Percentiles rank a stretch among this genome's conserved stretches.
Conservation (phyloP, 345 rosid species). For the Arabidopsis thaliana region DNA sequence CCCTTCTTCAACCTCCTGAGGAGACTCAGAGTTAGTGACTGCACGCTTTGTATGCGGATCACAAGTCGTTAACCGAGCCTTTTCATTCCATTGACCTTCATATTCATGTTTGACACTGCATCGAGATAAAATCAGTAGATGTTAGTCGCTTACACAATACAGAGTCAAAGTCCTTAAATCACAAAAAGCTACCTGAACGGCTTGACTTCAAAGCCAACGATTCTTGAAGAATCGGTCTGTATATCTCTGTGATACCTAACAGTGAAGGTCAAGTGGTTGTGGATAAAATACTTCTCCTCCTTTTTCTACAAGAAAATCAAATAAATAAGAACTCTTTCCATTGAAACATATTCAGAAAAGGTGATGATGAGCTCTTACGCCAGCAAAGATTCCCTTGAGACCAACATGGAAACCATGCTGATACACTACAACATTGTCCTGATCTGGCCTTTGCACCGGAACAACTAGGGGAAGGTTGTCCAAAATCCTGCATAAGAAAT, state of each 20-base stretch:
- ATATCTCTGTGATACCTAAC: slow-evolving; percentile 78
- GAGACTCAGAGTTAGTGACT: slow-evolving; percentile 80
- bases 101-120: slow-evolving; percentile 77
- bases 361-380: slow-evolving; percentile 47
- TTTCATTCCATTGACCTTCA: slow-evolving; percentile 77
- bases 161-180: background rate
- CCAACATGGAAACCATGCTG: slow-evolving; percentile 68
- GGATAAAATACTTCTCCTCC: slow-evolving; percentile 80
- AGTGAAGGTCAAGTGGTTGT: slow-evolving; percentile 80
- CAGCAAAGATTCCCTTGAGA: slow-evolving; percentile 60
- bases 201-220: slow-evolving; percentile 92
- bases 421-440: slow-evolving; percentile 53
- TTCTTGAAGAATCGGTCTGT: slow-evolving; percentile 65
- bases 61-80: slow-evolving; percentile 71
- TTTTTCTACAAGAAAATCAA: slow-evolving; percentile 58
- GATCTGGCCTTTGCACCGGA: slow-evolving; percentile 55
- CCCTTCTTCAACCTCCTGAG: slow-evolving; percentile 83
- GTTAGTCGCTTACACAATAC: slow-evolving; percentile 11
- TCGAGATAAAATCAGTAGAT: slow-evolving; percentile 33
- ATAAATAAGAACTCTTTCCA: slow-evolving; percentile 3
- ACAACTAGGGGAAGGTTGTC: slow-evolving; percentile 68
- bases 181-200: slow-evolving; percentile 73
- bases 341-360: background rate
- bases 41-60: slow-evolving; percentile 83
- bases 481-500: slow-evolving; percentile 55